Evolutionary conservation across 306 rosid genomes (phyloP), one percentile per base, ranked within the genome.

Genomic region (Pterocarpus macrocarpus): DNA sequence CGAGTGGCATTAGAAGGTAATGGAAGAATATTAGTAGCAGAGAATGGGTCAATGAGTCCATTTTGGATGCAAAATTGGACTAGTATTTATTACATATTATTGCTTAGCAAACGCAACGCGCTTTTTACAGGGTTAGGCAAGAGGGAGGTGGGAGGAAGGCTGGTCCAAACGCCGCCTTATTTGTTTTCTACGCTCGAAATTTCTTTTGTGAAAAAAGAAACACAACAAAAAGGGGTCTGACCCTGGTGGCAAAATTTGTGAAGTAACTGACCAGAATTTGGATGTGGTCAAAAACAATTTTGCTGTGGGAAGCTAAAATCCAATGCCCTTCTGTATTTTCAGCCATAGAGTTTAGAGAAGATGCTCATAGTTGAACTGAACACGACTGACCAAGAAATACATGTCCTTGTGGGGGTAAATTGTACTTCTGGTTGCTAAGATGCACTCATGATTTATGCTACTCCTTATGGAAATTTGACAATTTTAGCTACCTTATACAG

Each of bases 141-240:
- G 1, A 6, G 8, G 39, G 41, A 69, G 64, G 71, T 69, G 78
- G 5, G 7, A 14, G n/a, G 66, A 66, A 55, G 28, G 58, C 71
- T 47, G 34, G 83, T 78, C 88, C 86, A 84, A 74, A 81, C 71
- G 81, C 86, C 16, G 64, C 87, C 75, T 72, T 64, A 17, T 52
- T 47, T 8, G 32, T 52, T 64, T 38, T 39, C 12, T 22, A 64
- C 53, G 58, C 73, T 81, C 15, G n/a, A 55, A n/a, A n/a, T 55
- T 35, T 50, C 4, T 15, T 14, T 66, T 65, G 32, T 61, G 16
- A 2, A 15, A 62, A 28, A 49, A 50, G 28, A 16, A 55, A 55
- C 2, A 15, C 7, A 5, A 7, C 28, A 17, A 6, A 55, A 14
- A 15, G 59, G 28, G n/a, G 53, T 11, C 53, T 47, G 10, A 43